Evolutionary conservation across 306 rosid species (phyloP), one percentile per base, ranked within the genome.

Genomic region (Malus domestica): DNA sequence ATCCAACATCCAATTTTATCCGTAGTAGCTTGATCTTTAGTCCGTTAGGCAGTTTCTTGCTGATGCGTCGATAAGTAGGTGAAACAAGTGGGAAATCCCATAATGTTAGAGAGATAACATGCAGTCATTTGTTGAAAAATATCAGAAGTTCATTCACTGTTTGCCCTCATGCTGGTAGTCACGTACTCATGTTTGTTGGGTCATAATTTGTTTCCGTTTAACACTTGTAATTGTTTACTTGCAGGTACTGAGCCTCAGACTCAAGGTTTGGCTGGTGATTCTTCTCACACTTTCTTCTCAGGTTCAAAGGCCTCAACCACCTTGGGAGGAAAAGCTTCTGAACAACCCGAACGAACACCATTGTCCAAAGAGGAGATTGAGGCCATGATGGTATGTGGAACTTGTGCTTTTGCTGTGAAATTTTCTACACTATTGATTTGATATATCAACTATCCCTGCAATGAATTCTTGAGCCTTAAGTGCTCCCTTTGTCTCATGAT

Each of bases 261-360:
- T 78, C 88, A 83, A 69, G 76, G 79, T 73, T 65, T 76, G 16
- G 83, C 75, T 77, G 81, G 75, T 30, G 76, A 74, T 79, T 85
- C 81, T 51, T 79, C n/a, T 76, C 60, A 76, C 66, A 6, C 84
- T 18, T 86, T 84, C 86, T 86, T 87, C 79, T 84, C 94, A 2
- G 52, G 87, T 73, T 85, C 90, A 51, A 85, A 85, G 38, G 87
- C 74, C 68, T 67, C 87, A 12, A 20, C 81, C 74, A 68, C 90
- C 15, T 23, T 84, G 23, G 98, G 93, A 71, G 98, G 98, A 81
- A 90, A 94, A 79, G 97, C 98, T 74, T 94, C 98, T 80, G 89
- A 83, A 83, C 98, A 94, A 78, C 98, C 97, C 60, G 86, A 87
- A 80, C 87, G 98, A 89, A 92, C 93, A 73, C 97, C 95, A 0